phyloP scores from a whole-genome alignment of 2,329 filamentous ascomycete genomes.

The Neofusicoccum ribis region DNA sequence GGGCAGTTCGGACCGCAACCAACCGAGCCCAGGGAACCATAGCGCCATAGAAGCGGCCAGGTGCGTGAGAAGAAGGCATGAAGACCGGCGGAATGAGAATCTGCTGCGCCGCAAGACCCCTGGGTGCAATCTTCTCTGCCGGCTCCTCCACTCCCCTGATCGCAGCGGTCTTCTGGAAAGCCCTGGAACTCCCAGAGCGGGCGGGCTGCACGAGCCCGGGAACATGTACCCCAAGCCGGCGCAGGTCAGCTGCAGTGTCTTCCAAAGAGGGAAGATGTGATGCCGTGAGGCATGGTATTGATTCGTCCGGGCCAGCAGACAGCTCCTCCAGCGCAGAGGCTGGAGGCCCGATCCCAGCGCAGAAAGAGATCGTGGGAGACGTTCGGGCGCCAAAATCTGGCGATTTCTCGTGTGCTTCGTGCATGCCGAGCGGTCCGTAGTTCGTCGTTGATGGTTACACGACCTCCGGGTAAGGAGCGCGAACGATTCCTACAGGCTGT shows the following conservation, averaged over 20 bases:
- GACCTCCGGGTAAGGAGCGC: neutral
- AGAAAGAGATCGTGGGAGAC: neutral
- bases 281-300: neutral
- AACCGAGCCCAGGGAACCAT: neutral
- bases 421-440: slow-evolving; percentile 2
- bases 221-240: neutral
- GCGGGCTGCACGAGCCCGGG: neutral
- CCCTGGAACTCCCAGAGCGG: neutral
- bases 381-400: neutral
- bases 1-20: slow-evolving; percentile 26
- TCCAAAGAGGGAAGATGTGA: neutral
- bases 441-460: neutral
- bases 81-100: neutral
- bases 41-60: neutral
- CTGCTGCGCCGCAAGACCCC: neutral
- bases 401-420: neutral
- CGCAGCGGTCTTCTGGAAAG: slow-evolving; percentile 7
- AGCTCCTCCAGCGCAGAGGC: neutral
- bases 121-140: neutral
- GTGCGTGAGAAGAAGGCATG: neutral
- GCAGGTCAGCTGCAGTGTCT: slow-evolving; percentile 5
- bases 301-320: slow-evolving; percentile 2
- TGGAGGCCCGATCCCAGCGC: neutral
- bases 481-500: slow-evolving; percentile 1
- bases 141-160: neutral